These are phyloP conservation scores for Asparagopsis taxiformis DNA, from an alignment of 31 red algal species.

Conservation along the genomic window DNA sequence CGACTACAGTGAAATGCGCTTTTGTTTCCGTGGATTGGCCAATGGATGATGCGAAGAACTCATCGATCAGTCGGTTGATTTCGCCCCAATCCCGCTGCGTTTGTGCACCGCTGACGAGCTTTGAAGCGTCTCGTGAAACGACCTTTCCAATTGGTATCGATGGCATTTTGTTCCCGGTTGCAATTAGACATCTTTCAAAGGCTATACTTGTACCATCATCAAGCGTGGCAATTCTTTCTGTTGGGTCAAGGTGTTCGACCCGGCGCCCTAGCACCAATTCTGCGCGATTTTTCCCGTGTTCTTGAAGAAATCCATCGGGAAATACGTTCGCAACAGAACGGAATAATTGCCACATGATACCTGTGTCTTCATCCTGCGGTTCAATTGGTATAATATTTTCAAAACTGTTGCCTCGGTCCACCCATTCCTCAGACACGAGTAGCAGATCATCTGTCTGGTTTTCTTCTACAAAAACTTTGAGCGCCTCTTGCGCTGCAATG, in stretches of 20 bases:
- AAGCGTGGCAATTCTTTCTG: constrained; percentile 16
- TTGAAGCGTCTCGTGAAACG: constrained; percentile 29
- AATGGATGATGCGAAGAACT: background rate
- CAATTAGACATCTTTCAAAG: constrained; percentile 53
- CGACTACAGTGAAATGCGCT: constrained; percentile 56
- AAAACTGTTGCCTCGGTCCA: background rate
- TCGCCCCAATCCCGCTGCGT: constrained; percentile 21
- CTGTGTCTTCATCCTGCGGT: too few species aligned
- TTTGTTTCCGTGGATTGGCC: background rate
- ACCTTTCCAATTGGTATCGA: constrained; percentile 43
- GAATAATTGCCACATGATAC: background rate
- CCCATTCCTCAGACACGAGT: constrained; percentile 35
- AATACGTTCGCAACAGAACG: background rate
- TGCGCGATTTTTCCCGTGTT: background rate
- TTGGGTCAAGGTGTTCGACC: constrained; percentile 36
- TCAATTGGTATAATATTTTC: background rate
- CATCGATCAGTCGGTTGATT: constrained; percentile 18
- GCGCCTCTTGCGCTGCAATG: constrained; percentile 43
- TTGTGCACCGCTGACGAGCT: constrained; percentile 49
- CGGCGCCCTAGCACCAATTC: constrained; percentile 42
- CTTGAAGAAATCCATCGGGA: background rate
- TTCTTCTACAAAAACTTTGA: constrained; percentile 25
- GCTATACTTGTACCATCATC: constrained; percentile 27
- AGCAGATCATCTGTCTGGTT: constrained; percentile 28
- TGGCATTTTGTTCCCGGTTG: constrained; percentile 29